Conservation (phyloP, 306 rosid genomes). For the Luffa acutangula region DNA sequence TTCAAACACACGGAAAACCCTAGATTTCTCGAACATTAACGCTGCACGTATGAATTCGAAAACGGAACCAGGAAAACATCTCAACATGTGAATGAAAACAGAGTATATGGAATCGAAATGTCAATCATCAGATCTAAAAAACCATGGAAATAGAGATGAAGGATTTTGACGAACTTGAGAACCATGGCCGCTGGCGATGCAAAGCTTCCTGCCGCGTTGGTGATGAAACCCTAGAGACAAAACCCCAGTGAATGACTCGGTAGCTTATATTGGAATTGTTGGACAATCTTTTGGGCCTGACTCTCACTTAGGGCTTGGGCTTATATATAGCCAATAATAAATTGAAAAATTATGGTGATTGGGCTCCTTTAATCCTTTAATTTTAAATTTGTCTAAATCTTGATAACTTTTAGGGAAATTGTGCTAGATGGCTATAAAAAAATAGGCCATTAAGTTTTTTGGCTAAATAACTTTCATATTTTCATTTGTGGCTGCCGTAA, state of each 20-base stretch:
- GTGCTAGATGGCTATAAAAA: too few relatives aligned
- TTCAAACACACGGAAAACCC: neutral
- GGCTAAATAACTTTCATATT: too few relatives aligned
- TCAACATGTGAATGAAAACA: neutral
- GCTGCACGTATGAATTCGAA: neutral
- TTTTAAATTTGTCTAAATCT: too few relatives aligned
- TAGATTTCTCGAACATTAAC: neutral
- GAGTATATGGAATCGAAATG: neutral
- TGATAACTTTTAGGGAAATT: too few relatives aligned
- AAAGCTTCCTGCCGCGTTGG: neutral
- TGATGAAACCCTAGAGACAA: slow-evolving; percentile 1
- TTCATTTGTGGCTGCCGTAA: too few relatives aligned
- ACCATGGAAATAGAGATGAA: neutral
- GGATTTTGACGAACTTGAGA: slow-evolving; percentile 39
- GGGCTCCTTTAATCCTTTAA: too few relatives aligned
- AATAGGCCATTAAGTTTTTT: too few relatives aligned
- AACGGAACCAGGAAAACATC: neutral
- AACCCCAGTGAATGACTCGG: neutral
- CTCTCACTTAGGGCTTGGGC: neutral
- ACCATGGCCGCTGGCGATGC: slow-evolving; percentile 47
- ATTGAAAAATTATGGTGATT: too few relatives aligned
- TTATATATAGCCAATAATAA: too few relatives aligned
- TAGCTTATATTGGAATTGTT: slow-evolving; percentile 1
- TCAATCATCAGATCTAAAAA: neutral
- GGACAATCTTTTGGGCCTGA: neutral